A percentile compares a stretch with the other conserved stretches of the same genome.
phyloP scores from a whole-genome alignment of 73 alveolate genomes.

The Symbiodinium pilosum region DNA sequence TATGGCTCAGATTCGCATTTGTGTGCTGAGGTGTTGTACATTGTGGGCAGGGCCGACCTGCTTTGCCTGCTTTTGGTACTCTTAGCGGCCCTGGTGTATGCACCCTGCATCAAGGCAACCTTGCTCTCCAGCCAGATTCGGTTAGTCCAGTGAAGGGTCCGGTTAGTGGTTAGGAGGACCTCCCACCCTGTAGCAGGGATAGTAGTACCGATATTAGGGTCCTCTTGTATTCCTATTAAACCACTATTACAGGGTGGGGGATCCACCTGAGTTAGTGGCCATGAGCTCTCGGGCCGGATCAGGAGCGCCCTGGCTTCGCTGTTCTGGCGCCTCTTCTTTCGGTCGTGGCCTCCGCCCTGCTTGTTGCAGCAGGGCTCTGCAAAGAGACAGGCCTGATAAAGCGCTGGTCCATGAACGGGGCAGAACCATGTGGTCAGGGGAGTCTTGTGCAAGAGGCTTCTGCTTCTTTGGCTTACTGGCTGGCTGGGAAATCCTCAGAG shows the following conservation, averaged over 20 bases:
- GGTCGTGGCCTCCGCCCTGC: not conserved
- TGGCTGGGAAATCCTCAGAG: slow-evolving; percentile 91
- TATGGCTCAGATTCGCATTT: not conserved
- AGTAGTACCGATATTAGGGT: too few species aligned
- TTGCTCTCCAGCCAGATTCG: too few species aligned
- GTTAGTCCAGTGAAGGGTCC: too few species aligned
- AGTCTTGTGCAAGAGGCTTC: slow-evolving; percentile 35
- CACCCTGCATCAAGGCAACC: slow-evolving; percentile 54
- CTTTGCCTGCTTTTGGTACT: slow-evolving; percentile 43
- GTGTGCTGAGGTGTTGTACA: slow-evolving; percentile 66
- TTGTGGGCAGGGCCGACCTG: slow-evolving; percentile 92
- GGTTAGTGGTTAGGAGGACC: too few species aligned
- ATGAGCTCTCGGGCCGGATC: too few species aligned
- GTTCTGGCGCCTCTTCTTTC: not conserved
- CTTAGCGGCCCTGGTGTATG: slow-evolving; percentile 53
- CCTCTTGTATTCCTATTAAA: too few species aligned
- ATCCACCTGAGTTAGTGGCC: too few species aligned
- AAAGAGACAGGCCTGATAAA: slow-evolving; percentile 62
- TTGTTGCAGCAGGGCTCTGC: slow-evolving; percentile 91
- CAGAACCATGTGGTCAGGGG: too few species aligned
- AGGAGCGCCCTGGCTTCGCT: not conserved
- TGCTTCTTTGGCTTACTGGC: slow-evolving; percentile 91
- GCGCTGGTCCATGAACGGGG: not conserved
- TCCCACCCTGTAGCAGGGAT: too few species aligned
- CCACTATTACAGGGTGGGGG: too few species aligned